Evolutionary conservation across 2,329 filamentous ascomycete genomes (phyloP).

Genomic region (Volutella citrinella): DNA sequence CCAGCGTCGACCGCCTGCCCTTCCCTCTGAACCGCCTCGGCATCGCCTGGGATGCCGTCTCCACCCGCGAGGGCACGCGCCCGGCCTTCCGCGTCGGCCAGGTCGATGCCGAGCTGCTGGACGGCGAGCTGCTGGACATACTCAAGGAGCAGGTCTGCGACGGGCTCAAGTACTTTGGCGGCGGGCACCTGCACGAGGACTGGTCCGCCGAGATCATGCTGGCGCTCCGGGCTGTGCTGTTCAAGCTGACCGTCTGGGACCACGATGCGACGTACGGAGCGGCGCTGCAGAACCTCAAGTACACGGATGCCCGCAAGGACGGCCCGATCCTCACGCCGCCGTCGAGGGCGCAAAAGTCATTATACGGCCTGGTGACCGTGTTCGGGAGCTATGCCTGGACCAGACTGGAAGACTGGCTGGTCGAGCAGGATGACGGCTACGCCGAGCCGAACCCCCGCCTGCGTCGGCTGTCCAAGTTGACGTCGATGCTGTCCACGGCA

Average conservation of each 20-base stretch:
- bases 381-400: slow-evolving; percentile 87
- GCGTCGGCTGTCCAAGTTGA: slow-evolving; percentile 63
- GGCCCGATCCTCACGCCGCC: slow-evolving; percentile 65
- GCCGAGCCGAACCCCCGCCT: slow-evolving; percentile 54
- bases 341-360: slow-evolving; percentile 75
- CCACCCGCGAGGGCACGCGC: slow-evolving; percentile 72
- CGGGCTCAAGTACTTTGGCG: slow-evolving; percentile 81
- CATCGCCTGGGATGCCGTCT: slow-evolving; percentile 66
- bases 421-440: slow-evolving; percentile 73
- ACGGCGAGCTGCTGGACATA: slow-evolving; percentile 86
- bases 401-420: slow-evolving; percentile 85
- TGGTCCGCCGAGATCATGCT: slow-evolving; percentile 85
- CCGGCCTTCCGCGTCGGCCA: slow-evolving; percentile 93
- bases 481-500: slow-evolving; percentile 64
- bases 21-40: slow-evolving; percentile 61
- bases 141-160: slow-evolving; percentile 84
- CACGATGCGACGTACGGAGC: slow-evolving; percentile 94
- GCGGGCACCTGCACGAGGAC: slow-evolving; percentile 72
- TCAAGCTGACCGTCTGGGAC: slow-evolving; percentile 96
- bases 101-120: slow-evolving; percentile 90
- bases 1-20: slow-evolving; percentile 56
- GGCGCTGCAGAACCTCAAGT: slow-evolving; percentile 84
- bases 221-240: slow-evolving; percentile 72
- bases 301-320: slow-evolving; percentile 73
- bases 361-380: slow-evolving; percentile 84